phyloP scores from a whole-genome alignment of 345 rosid genomes.

The Zanthoxylum bungeanum region DNA sequence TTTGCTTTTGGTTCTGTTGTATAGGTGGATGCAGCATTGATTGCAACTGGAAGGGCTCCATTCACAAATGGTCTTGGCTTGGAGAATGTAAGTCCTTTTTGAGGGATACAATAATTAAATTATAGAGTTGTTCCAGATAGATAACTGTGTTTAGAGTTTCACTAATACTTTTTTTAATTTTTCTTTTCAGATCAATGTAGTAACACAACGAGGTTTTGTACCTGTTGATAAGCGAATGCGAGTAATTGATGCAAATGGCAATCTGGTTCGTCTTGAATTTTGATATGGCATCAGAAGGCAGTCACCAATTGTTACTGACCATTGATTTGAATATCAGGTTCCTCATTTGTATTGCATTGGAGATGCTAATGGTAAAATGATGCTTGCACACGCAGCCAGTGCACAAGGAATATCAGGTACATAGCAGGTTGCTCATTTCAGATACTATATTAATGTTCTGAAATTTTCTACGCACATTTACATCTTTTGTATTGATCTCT shows the following conservation, averaged over 20 bases:
- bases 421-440: neutral
- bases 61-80: constrained; percentile 96
- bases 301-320: constrained; percentile 7
- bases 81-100: constrained; percentile 61
- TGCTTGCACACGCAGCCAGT: constrained; percentile 99
- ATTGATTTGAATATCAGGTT: constrained; percentile 44
- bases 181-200: constrained; percentile 69
- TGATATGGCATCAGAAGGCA: neutral
- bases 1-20: constrained; percentile 21
- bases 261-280: constrained; percentile 47
- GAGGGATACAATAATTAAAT: constrained; percentile 1
- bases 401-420: constrained; percentile 99
- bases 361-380: constrained; percentile 97
- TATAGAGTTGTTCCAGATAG: neutral
- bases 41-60: constrained; percentile 99
- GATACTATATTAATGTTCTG: neutral
- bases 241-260: constrained; percentile 80
- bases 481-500: constrained; percentile 18
- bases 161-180: neutral
- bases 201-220: constrained; percentile 82
- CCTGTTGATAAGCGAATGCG: constrained; percentile 90
- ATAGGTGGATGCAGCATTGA: constrained; percentile 95
- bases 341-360: constrained; percentile 92
- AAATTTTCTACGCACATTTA: neutral
- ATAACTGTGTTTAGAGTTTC: constrained; percentile 6